Evolutionary conservation across 768 basidiomycete genomes (phyloP).

Genomic region (Trametes cinnabarina): DNA sequence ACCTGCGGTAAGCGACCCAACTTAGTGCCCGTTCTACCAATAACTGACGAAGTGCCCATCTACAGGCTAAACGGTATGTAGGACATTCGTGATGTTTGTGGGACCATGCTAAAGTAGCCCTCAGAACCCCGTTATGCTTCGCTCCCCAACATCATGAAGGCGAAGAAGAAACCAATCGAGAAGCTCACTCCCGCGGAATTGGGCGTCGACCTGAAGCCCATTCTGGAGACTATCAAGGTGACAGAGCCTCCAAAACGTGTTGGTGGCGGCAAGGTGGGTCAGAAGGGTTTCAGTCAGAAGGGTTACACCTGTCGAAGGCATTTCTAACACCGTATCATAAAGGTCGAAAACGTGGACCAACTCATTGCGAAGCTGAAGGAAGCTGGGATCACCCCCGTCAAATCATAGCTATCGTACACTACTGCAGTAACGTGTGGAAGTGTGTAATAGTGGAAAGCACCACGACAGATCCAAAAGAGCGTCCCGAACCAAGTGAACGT

Average conservation of each 20-base stretch:
- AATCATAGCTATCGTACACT: constrained; percentile 10
- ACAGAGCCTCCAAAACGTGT: constrained; percentile 86
- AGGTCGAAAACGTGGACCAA: constrained; percentile 86
- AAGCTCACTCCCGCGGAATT: constrained; percentile 79
- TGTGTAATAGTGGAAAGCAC: constrained; percentile 63
- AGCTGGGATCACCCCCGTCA: constrained; percentile 54
- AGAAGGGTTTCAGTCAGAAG: neutral
- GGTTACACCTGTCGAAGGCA: too few species aligned
- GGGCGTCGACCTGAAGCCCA: constrained; percentile 78
- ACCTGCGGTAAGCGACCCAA: constrained; percentile 65
- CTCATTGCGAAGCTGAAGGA: constrained; percentile 86
- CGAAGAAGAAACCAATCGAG: constrained; percentile 97
- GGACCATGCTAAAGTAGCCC: neutral
- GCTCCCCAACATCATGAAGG: constrained; percentile 97
- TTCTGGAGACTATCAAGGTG: constrained; percentile 83
- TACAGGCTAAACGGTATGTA: constrained; percentile 70
- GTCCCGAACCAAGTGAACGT: constrained; percentile 67
- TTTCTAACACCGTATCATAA: neutral
- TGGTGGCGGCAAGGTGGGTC: constrained; percentile 81
- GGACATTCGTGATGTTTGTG: neutral
- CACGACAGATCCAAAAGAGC: constrained; percentile 67
- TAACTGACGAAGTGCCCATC: neutral
- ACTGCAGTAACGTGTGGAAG: neutral
- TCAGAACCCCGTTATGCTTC: constrained; percentile 95
- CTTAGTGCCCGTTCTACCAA: neutral